These are phyloP conservation scores for Cryptosporidium xiaoi DNA, from an alignment of 169 alveolate species.

Conservation along the genomic window DNA sequence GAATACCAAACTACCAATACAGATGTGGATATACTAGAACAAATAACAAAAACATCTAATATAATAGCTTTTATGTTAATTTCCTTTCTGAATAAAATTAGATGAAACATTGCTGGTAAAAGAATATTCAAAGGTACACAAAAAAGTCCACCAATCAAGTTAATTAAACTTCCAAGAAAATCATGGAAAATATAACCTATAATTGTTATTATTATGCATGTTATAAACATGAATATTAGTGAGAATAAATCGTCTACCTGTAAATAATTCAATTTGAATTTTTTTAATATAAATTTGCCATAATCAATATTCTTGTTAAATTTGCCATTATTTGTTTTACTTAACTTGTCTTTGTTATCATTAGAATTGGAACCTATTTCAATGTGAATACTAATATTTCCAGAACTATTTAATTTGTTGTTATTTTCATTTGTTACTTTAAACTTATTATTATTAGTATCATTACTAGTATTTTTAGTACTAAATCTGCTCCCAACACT, in stretches of 20 bases:
- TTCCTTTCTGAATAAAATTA: constrained; percentile 56
- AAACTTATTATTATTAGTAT: background rate
- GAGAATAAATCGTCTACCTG: constrained; percentile 30
- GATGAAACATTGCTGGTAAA: constrained; percentile 60
- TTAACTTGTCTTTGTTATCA: background rate
- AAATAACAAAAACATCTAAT: constrained; percentile 31
- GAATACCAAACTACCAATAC: constrained; percentile 68
- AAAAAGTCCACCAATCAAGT: constrained; percentile 63
- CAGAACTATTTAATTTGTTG: background rate
- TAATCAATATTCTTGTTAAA: background rate
- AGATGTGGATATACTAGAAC: constrained; percentile 50
- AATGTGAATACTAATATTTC: background rate
- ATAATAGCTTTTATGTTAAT: constrained; percentile 4
- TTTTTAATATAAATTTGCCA: background rate
- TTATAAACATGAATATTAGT: constrained; percentile 29
- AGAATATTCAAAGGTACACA: constrained; percentile 65
- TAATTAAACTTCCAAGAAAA: constrained; percentile 54
- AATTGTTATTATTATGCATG: constrained; percentile 18
- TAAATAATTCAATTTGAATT: no score
- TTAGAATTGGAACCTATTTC: background rate
- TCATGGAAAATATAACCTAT: constrained; percentile 55
- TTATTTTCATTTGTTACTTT: background rate
- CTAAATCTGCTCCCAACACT: background rate
- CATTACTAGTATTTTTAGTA: background rate
- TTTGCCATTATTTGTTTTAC: background rate